A percentile compares a stretch with the other conserved stretches of the same genome.
phyloP scores from a whole-genome alignment of 1,284 basidiomycete genomes.

The Phlebopus sp. region DNA sequence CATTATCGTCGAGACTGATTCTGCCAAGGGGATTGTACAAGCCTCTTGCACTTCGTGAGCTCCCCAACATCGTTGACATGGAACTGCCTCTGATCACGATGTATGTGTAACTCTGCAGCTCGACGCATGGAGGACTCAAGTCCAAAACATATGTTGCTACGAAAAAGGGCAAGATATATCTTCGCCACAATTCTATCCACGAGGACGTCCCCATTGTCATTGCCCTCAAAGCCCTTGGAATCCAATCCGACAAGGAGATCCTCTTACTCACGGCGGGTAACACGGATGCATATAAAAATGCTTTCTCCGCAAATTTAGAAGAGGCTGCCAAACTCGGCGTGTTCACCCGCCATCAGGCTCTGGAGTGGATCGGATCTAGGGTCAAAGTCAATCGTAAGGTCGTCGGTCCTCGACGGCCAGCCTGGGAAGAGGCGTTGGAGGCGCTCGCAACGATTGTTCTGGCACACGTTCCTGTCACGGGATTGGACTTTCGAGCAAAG shows the following conservation, averaged over 20 bases:
- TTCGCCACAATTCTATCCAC: conserved; percentile 98
- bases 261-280: conserved; percentile 92
- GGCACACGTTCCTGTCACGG: conserved; percentile 92
- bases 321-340: conserved; percentile 90
- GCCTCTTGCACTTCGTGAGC: conserved; percentile 95
- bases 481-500: conserved; percentile 91
- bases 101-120: conserved; percentile 45
- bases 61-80: not conserved
- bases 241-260: conserved; percentile 98
- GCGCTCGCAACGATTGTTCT: conserved; percentile 96
- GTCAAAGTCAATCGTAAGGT: conserved; percentile 87
- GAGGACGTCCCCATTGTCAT: conserved; percentile 97
- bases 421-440: conserved; percentile 93
- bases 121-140: conserved; percentile 95
- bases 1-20: conserved; percentile 96
- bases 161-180: conserved; percentile 91
- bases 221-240: conserved; percentile 94
- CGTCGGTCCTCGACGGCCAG: conserved; percentile 78
- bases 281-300: conserved; percentile 84
- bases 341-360: conserved; percentile 90
- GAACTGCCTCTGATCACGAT: conserved; percentile 11
- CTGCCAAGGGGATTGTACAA: conserved; percentile 88
- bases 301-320: conserved; percentile 92
- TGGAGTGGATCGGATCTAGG: conserved; percentile 92
- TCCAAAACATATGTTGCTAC: conserved; percentile 98